Evolutionary conservation across 1,139 yeast genomes (phyloP), one percentile per base, ranked within the genome.

Genomic region (Magnusiomyces sp.): DNA sequence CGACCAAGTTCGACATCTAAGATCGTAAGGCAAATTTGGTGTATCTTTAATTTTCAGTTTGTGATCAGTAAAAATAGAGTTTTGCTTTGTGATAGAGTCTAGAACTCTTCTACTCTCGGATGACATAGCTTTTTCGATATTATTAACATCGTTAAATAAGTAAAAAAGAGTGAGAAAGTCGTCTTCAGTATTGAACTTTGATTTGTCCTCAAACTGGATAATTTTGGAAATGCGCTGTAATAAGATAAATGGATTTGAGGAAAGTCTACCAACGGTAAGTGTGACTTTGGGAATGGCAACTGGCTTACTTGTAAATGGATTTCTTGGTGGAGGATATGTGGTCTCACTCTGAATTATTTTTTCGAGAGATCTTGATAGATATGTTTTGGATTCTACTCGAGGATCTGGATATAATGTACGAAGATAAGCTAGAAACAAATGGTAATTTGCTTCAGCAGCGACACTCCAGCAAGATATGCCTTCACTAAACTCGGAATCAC

Each of bases 371-470:
- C 54, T 50, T 11, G 39, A 38, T 14, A 45, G n/a, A 34, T 23
- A 32, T 2, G 40, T 5, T 3, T 9, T 19, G 14, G 11, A n/a
- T 20, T 14, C 20, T 17, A 33, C 36, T n/a, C 40, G 32, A 9
- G 51, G 53, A 13, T 23, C 23, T 2, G 61, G 61, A 17, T 55
- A 50, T 82, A 87, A 82, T 19, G 95, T 81, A 55, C 95, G 75
- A 52, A 89, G 68, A 60, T 88, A 89, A 2, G 96, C 78, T 33
- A 87, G 67, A 34, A 88, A 72, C 42, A 89, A 66, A 64, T 89
- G 97, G 61, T 86, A 85, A 66, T 87, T 77, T 0, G 96, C 96
- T 61, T 85, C 89, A 5, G 95, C 82, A 1, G 90, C 87, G 1
- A 53, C 52, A 23, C 61, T 59, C 96, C 96, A 88, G 47, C 77